These are phyloP conservation scores for Acacia pycnantha DNA, from an alignment of 331 rosid species.

Conservation along the genomic window DNA sequence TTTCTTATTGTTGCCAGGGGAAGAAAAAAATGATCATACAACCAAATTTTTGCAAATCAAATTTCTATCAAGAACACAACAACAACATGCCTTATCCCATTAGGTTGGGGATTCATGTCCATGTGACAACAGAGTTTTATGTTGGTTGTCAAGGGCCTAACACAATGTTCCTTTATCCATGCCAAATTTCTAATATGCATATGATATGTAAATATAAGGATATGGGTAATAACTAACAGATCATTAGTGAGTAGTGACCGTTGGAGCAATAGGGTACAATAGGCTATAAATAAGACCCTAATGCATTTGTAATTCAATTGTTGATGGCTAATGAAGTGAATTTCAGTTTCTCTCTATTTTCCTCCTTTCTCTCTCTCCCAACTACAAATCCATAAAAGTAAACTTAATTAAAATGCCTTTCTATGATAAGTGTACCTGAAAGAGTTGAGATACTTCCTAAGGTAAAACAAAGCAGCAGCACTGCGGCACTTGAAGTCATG, in stretches of 20 bases:
- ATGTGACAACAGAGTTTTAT: background rate
- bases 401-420: background rate
- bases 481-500: conserved; percentile 18
- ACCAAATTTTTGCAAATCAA: background rate
- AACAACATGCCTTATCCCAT: background rate
- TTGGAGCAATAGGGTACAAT: background rate
- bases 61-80: background rate
- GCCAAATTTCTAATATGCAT: background rate
- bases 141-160: background rate
- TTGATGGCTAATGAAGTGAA: background rate
- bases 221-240: background rate
- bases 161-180: background rate
- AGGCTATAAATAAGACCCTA: background rate
- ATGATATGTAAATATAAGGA: background rate
- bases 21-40: background rate
- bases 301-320: background rate
- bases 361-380: background rate
- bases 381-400: too few relatives aligned
- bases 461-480: conserved; percentile 14
- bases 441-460: conserved; percentile 13
- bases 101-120: background rate
- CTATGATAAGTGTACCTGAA: background rate
- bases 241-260: background rate
- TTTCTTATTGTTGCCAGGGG: background rate
- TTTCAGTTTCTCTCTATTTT: background rate